A percentile compares a stretch with the other conserved stretches of the same genome.
Evolutionary conservation across 176 grass and related monocot genomes (phyloP).

Genomic region (Oryza nivara): DNA sequence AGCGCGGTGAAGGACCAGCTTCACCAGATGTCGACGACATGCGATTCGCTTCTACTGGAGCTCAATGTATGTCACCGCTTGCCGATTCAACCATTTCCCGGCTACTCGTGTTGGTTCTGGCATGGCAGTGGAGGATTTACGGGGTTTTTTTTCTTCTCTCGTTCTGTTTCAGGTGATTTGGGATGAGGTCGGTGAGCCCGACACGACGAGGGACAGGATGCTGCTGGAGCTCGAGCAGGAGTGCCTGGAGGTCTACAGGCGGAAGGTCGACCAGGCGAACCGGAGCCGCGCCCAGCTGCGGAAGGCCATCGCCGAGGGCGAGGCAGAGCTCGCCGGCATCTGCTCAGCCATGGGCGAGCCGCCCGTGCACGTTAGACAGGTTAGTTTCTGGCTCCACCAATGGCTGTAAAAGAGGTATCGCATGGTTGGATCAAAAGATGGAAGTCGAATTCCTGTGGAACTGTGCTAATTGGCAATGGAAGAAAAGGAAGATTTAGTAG

Average conservation of each 20-base stretch:
- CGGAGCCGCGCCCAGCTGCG: conserved; percentile 62
- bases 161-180: conserved; percentile 71
- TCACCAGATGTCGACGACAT: conserved; percentile 62
- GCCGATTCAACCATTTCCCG: not conserved
- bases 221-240: conserved; percentile 75
- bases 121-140: not conserved
- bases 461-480: not conserved
- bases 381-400: conserved; percentile 41
- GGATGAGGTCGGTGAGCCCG: conserved; percentile 83
- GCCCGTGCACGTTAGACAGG: conserved; percentile 59
- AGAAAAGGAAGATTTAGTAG: not conserved
- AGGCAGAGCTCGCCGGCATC: conserved; percentile 78
- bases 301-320: conserved; percentile 66
- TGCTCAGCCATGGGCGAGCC: conserved; percentile 76
- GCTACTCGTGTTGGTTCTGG: not conserved
- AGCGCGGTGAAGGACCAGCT: conserved; percentile 60
- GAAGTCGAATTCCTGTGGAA: not conserved
- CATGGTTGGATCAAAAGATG: not conserved
- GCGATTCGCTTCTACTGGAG: conserved; percentile 71
- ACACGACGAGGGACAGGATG: conserved; percentile 60
- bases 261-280: conserved; percentile 78
- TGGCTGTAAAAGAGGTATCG: not conserved
- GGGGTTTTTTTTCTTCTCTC: not conserved
- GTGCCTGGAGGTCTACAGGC: conserved; percentile 68
- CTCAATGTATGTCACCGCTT: conserved; percentile 56